A percentile compares a stretch with the other conserved stretches of the same genome.
phyloP scores from a whole-genome alignment of 352 stramenopile species.

The Elongisporangium anandrum region DNA sequence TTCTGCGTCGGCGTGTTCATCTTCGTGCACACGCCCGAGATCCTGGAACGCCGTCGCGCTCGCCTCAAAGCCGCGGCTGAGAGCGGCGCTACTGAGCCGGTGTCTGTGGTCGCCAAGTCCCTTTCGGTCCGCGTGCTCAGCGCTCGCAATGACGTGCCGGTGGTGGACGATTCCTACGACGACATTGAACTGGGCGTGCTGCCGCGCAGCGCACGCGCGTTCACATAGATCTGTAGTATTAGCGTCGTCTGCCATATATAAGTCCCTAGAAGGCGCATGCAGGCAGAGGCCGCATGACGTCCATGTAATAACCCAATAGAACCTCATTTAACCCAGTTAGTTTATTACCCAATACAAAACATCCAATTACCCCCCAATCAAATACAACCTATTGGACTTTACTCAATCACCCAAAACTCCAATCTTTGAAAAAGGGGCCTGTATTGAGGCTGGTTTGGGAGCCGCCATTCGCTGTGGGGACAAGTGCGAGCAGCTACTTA shows the following conservation, averaged over 20 bases:
- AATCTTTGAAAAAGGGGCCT: not conserved
- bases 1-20: conserved; percentile 82
- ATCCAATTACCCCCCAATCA: not conserved
- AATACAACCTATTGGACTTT: not conserved
- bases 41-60: conserved; percentile 33
- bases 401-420: not conserved
- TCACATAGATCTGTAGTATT: conserved; percentile 7
- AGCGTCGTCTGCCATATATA: conserved; percentile 1
- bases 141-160: conserved; percentile 28
- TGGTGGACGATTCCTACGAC: conserved; percentile 55
- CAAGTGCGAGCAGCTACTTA: not conserved
- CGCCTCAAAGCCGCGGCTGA: not conserved
- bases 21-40: conserved; percentile 76
- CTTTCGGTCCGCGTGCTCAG: conserved; percentile 28
- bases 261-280: not conserved
- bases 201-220: conserved; percentile 32
- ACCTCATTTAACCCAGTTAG: not conserved
- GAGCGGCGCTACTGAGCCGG: conserved; percentile 13
- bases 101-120: conserved; percentile 27
- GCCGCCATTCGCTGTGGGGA: conserved; percentile 10
- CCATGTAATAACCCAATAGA: not conserved
- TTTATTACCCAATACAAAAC: no score
- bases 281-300: not conserved
- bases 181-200: conserved; percentile 55
- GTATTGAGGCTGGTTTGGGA: conserved; percentile 1